Conservation (phyloP, 2,329 filamentous ascomycete genomes). For the Atkinsonella texensis region DNA sequence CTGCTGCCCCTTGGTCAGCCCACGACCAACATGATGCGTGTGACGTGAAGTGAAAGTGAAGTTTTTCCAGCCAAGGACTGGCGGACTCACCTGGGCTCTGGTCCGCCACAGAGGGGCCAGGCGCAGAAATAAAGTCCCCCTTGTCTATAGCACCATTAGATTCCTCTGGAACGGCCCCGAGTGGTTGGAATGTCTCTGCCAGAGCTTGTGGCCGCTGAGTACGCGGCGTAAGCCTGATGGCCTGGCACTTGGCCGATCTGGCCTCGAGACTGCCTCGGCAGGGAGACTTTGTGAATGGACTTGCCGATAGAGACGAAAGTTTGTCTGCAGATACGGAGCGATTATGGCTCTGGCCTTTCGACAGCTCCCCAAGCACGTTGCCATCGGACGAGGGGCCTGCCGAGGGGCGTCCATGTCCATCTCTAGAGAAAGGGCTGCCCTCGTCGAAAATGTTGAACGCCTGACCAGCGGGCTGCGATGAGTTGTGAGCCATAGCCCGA, state of each 20-base stretch:
- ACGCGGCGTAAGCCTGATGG: slow-evolving; percentile 11
- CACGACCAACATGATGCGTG: neutral
- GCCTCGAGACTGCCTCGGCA: slow-evolving; percentile 4
- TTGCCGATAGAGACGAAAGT: neutral
- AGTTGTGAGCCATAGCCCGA: neutral
- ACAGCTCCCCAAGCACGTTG: slow-evolving; percentile 6
- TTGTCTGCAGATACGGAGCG: neutral
- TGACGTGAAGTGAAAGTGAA: neutral
- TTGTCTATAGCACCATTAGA: slow-evolving; percentile 6
- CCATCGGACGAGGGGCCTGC: neutral
- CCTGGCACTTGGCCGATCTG: slow-evolving; percentile 7
- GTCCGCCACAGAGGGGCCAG: neutral
- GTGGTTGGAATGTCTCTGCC: slow-evolving; percentile 21
- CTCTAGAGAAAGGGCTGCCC: neutral
- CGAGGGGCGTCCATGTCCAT: neutral
- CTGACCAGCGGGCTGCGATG: neutral
- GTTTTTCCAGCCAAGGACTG: neutral
- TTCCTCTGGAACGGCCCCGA: slow-evolving; percentile 21
- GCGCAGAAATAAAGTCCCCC: neutral
- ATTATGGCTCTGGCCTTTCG: slow-evolving; percentile 3
- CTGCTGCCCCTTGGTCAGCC: neutral
- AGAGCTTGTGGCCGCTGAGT: slow-evolving; percentile 19
- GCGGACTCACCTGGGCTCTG: neutral
- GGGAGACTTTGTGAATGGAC: slow-evolving; percentile 2
- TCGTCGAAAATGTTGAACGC: slow-evolving; percentile 6